Percentiles rank a stretch among this genome's conserved stretches.
Evolutionary conservation across 2,329 filamentous ascomycete species (phyloP).

Genomic region (Scleromitrula shiraiana): DNA sequence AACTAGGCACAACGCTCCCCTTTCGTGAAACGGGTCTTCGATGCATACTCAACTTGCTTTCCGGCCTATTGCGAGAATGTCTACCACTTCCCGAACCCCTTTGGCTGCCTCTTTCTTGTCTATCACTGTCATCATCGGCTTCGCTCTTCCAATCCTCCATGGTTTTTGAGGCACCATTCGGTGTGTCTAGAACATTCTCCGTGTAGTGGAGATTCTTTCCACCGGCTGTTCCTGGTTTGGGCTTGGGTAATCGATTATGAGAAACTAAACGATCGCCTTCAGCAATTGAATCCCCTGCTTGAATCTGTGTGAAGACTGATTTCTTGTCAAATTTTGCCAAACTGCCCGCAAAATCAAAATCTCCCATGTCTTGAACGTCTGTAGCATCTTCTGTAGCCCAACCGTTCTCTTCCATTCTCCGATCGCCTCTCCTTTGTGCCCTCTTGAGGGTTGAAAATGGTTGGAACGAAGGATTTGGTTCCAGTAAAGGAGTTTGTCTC

Average conservation of each 20-base stretch:
- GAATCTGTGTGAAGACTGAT: conserved; percentile 83
- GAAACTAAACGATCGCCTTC: conserved; percentile 85
- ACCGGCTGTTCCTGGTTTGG: conserved; percentile 58
- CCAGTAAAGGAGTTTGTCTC: conserved; percentile 59
- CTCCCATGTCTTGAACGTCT: conserved; percentile 84
- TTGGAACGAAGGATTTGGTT: conserved; percentile 55
- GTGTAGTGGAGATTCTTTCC: conserved; percentile 89
- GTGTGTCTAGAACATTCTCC: conserved; percentile 78
- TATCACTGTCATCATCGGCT: conserved; percentile 51
- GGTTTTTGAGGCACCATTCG: conserved; percentile 27
- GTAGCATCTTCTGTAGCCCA: conserved; percentile 97
- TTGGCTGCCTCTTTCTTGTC: conserved; percentile 23
- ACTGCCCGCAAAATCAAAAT: conserved; percentile 88
- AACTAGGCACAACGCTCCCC: conserved; percentile 21
- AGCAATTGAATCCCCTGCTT: conserved; percentile 80
- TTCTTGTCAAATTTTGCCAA: conserved; percentile 93
- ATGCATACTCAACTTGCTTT: conserved; percentile 31
- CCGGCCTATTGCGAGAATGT: conserved; percentile 25
- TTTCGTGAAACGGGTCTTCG: conserved; percentile 30
- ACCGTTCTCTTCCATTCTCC: conserved; percentile 55
- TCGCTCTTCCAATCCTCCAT: conserved; percentile 60
- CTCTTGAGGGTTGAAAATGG: conserved; percentile 55
- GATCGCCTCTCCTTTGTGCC: conserved; percentile 36
- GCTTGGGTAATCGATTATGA: conserved; percentile 64
- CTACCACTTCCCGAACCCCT: conserved; percentile 34